phyloP scores from a whole-genome alignment of 2,329 filamentous ascomycete species.

The Ophiostoma pallidulum region DNA sequence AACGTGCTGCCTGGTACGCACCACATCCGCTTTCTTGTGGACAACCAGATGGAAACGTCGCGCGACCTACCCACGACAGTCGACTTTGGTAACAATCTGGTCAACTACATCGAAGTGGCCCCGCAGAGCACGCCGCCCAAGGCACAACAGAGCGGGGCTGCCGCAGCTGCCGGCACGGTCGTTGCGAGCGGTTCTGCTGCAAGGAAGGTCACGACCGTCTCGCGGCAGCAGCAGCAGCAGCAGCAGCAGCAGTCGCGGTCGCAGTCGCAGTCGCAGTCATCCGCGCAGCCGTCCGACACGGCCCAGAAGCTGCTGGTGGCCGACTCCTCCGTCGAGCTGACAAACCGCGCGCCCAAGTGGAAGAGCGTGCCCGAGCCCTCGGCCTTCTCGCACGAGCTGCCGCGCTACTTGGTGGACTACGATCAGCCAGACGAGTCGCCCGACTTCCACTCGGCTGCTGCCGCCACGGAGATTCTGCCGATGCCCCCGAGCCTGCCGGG shows the following conservation, averaged over 20 bases:
- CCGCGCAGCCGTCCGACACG: background rate
- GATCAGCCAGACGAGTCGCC: constrained; percentile 74
- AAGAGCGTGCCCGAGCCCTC: constrained; percentile 47
- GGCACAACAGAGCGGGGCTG: background rate
- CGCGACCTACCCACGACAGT: constrained; percentile 85
- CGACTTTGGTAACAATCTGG: constrained; percentile 93
- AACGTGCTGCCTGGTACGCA: constrained; percentile 88
- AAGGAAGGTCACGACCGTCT: constrained; percentile 12
- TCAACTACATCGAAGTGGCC: constrained; percentile 95
- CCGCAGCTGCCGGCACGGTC: background rate
- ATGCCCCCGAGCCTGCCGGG: constrained; percentile 78
- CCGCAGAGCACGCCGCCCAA: constrained; percentile 54
- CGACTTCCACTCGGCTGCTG: constrained; percentile 63
- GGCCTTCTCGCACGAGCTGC: constrained; percentile 64
- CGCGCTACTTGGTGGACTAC: constrained; percentile 76
- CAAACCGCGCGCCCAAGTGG: constrained; percentile 34
- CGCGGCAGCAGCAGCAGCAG: constrained; percentile 17
- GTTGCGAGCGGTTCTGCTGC: constrained; percentile 20
- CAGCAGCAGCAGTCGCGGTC: background rate
- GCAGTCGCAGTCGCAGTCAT: background rate
- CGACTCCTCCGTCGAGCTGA: constrained; percentile 11
- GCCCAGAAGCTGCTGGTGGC: background rate
- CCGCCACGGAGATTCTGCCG: constrained; percentile 68
- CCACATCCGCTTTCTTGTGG: constrained; percentile 92
- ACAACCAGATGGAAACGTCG: constrained; percentile 86